Conservation (phyloP, 768 basidiomycete species). For the Amanita exitialis region DNA sequence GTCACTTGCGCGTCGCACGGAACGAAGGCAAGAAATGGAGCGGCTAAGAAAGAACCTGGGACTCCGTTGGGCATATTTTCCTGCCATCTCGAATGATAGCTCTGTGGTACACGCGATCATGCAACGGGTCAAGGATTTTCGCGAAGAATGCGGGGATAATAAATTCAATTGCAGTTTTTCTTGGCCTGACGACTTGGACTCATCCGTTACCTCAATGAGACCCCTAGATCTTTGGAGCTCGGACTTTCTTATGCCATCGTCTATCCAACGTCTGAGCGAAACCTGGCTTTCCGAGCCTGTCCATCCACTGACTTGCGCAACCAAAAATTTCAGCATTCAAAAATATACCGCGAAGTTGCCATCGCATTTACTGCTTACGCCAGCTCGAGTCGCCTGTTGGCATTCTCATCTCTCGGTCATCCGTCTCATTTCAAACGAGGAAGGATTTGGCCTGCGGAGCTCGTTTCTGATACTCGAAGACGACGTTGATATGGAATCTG, state of each 20-base stretch:
- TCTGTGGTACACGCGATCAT: slow-evolving; percentile 29
- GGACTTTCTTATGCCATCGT: slow-evolving; percentile 10
- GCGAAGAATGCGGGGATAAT: slow-evolving; percentile 11
- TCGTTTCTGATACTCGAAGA: slow-evolving; percentile 61
- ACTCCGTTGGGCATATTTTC: slow-evolving; percentile 43
- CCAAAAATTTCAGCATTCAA: slow-evolving; percentile 25
- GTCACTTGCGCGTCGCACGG: slow-evolving; percentile 45
- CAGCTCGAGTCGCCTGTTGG: slow-evolving; percentile 62
- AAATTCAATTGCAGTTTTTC: slow-evolving; percentile 7
- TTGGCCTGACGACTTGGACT: slow-evolving; percentile 31
- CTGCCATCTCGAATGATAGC: slow-evolving; percentile 34
- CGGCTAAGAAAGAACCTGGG: slow-evolving; percentile 32
- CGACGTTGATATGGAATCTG: slow-evolving; percentile 69
- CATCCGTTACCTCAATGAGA: slow-evolving; percentile 13
- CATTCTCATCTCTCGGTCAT: slow-evolving; percentile 53
- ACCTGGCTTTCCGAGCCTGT: slow-evolving; percentile 1
- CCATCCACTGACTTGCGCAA: slow-evolving; percentile 29
- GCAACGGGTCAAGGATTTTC: slow-evolving; percentile 27
- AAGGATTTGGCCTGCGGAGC: slow-evolving; percentile 15
- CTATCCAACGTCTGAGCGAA: slow-evolving; percentile 1
- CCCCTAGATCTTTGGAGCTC: slow-evolving; percentile 18
- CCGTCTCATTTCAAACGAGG: slow-evolving; percentile 26
- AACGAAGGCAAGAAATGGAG: slow-evolving; percentile 53
- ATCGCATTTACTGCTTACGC: slow-evolving; percentile 42
- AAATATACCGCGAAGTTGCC: slow-evolving; percentile 27